Evolutionary conservation across 805 yeast genomes (phyloP).

Genomic region (Starmerella bacillaris): DNA sequence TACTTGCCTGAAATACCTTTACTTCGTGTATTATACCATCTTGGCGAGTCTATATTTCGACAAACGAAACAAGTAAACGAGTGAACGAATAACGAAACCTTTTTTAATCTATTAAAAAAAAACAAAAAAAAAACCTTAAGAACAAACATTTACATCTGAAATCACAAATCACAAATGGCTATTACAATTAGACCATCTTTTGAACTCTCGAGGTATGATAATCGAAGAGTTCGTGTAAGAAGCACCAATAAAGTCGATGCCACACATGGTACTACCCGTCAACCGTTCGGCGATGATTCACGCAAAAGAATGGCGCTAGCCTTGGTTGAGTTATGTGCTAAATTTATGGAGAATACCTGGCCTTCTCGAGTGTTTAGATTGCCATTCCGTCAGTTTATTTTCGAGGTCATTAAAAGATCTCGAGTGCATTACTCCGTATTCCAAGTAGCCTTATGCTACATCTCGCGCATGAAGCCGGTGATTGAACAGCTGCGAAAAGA

Average conservation of each 20-base stretch:
- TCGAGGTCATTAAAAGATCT: constrained; percentile 30
- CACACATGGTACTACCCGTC: too few species aligned
- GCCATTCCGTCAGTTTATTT: constrained; percentile 24
- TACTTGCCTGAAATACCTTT: neutral
- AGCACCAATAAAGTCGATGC: too few species aligned
- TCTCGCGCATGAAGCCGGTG: constrained; percentile 30
- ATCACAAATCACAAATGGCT: too few species aligned
- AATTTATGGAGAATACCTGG: constrained; percentile 12
- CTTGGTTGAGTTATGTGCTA: constrained; percentile 12
- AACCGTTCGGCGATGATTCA: too few species aligned
- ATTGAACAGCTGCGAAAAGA: constrained; percentile 2
- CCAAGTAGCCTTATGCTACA: constrained; percentile 49
- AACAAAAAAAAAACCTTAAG: neutral
- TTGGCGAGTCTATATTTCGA: neutral
- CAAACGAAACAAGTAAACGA: too few species aligned
- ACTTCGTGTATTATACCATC: neutral
- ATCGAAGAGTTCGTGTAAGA: too few species aligned
- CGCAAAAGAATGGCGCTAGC: constrained; percentile 9
- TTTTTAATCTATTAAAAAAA: neutral
- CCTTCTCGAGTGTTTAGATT: constrained; percentile 13
- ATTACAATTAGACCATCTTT: too few species aligned
- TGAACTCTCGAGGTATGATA: too few species aligned
- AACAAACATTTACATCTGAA: neutral
- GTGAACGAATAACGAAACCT: neutral
- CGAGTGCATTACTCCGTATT: constrained; percentile 43